Conservation (phyloP, 1,139 yeast genomes). For the Lipomyces yarrowii region DNA sequence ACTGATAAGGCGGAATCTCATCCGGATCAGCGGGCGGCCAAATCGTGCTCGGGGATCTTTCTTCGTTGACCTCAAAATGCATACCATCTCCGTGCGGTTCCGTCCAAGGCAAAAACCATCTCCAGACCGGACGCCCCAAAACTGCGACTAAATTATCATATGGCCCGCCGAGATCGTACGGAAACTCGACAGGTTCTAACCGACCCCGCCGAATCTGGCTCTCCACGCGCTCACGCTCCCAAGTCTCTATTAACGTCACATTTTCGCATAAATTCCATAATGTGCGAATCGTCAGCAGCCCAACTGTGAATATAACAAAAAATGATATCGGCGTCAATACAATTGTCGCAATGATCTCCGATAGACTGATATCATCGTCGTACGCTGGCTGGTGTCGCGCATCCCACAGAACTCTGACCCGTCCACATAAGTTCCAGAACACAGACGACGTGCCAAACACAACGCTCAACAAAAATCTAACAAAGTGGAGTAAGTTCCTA, state of each 20-base stretch:
- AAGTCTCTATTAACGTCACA: slow-evolving; percentile 87
- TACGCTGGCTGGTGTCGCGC: slow-evolving; percentile 43
- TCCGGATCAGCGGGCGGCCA: slow-evolving; percentile 33
- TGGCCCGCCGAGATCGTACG: slow-evolving; percentile 72
- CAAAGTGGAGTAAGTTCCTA: slow-evolving; percentile 76
- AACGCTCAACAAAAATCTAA: slow-evolving; percentile 76
- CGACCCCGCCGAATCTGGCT: slow-evolving; percentile 54
- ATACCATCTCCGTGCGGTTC: slow-evolving; percentile 58
- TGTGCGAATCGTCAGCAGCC: slow-evolving; percentile 63
- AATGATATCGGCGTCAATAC: slow-evolving; percentile 58
- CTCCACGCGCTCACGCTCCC: slow-evolving; percentile 88
- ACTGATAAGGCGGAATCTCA: slow-evolving; percentile 8
- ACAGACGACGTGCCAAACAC: slow-evolving; percentile 58
- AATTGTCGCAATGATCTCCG: slow-evolving; percentile 60
- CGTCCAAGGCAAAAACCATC: slow-evolving; percentile 73
- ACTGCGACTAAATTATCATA: slow-evolving; percentile 54
- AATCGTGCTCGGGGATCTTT: slow-evolving; percentile 47
- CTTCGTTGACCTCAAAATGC: slow-evolving; percentile 57
- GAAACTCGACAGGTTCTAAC: slow-evolving; percentile 52
- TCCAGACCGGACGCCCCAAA: slow-evolving; percentile 60
- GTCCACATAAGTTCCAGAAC: slow-evolving; percentile 48
- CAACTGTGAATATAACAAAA: slow-evolving; percentile 62
- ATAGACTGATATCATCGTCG: slow-evolving; percentile 39
- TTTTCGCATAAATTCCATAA: slow-evolving; percentile 61
- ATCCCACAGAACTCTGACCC: slow-evolving; percentile 53